phyloP scores from a whole-genome alignment of 169 alveolate genomes.

The Babesia bovis region DNA sequence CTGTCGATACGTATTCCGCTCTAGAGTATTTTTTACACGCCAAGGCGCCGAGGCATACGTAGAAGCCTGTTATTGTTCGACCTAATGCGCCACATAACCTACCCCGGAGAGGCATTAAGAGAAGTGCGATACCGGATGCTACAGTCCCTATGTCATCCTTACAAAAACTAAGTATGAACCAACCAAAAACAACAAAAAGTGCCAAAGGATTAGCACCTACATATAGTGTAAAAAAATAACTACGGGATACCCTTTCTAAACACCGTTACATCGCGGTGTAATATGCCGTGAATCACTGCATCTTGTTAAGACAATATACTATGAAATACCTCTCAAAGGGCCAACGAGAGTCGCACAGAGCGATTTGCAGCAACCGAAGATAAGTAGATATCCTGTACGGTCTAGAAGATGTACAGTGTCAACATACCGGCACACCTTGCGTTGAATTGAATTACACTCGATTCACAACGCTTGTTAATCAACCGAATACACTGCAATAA shows the following conservation, averaged over 20 bases:
- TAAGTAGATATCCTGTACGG: conserved; percentile 6
- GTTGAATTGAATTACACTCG: conserved; percentile 32
- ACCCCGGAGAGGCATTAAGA: conserved; percentile 54
- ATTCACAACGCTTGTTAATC: conserved; percentile 31
- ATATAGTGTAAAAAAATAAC: background rate
- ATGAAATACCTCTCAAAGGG: conserved; percentile 30
- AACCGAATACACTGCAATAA: conserved; percentile 31
- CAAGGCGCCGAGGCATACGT: conserved; percentile 29
- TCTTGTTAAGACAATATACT: background rate
- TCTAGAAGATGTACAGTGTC: background rate
- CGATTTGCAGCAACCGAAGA: conserved; percentile 36
- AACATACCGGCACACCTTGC: conserved; percentile 61
- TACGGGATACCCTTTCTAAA: conserved; percentile 11
- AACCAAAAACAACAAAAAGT: conserved; percentile 19
- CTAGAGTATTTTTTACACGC: conserved; percentile 35
- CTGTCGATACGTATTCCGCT: conserved; percentile 37
- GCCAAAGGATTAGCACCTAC: background rate
- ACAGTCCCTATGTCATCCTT: conserved; percentile 10
- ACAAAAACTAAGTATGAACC: background rate
- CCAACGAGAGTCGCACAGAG: conserved; percentile 29
- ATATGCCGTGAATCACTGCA: conserved; percentile 28
- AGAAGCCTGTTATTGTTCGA: conserved; percentile 65
- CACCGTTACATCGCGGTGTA: conserved; percentile 6
- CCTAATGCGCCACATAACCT: too few relatives aligned
- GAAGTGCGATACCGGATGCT: conserved; percentile 9